Percentiles rank a stretch among this genome's conserved stretches.
These are phyloP conservation scores for Fusarium transvaalense DNA, from an alignment of 2,329 filamentous ascomycete genomes.

Conservation along the genomic window DNA sequence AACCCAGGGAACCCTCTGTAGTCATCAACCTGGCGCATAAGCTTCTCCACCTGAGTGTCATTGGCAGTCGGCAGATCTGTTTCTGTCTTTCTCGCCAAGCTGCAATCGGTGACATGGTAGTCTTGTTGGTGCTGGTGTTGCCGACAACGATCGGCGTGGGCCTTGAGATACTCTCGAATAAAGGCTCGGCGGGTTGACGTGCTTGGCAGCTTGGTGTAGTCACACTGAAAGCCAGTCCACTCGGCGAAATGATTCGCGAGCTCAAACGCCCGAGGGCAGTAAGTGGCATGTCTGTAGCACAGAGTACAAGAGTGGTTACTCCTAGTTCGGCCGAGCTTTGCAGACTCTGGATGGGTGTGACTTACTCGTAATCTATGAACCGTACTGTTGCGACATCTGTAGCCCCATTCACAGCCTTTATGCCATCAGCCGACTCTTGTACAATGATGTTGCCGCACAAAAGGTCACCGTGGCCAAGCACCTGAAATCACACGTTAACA, in stretches of 20 bases:
- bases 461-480: conserved; percentile 42
- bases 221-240: conserved; percentile 41
- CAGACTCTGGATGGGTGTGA: not conserved
- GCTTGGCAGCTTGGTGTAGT: conserved; percentile 22
- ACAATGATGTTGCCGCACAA: conserved; percentile 43
- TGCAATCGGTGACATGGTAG: not conserved
- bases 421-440: conserved; percentile 19
- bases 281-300: conserved; percentile 39
- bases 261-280: conserved; percentile 42
- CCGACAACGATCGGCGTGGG: conserved; percentile 12
- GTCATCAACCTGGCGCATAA: conserved; percentile 39
- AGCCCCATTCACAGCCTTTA: not conserved
- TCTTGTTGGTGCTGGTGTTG: not conserved
- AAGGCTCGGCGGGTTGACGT: conserved; percentile 33
- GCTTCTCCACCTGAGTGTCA: conserved; percentile 30
- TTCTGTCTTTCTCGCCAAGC: not conserved
- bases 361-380: conserved; percentile 46
- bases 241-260: conserved; percentile 45
- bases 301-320: not conserved
- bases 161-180: conserved; percentile 35
- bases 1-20: conserved; percentile 42
- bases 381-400: conserved; percentile 28
- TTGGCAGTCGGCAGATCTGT: conserved; percentile 8
- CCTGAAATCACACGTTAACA: conserved; percentile 19
- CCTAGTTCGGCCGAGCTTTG: not conserved